phyloP scores from a whole-genome alignment of 352 stramenopile genomes.

The Pythium rishiriense region DNA sequence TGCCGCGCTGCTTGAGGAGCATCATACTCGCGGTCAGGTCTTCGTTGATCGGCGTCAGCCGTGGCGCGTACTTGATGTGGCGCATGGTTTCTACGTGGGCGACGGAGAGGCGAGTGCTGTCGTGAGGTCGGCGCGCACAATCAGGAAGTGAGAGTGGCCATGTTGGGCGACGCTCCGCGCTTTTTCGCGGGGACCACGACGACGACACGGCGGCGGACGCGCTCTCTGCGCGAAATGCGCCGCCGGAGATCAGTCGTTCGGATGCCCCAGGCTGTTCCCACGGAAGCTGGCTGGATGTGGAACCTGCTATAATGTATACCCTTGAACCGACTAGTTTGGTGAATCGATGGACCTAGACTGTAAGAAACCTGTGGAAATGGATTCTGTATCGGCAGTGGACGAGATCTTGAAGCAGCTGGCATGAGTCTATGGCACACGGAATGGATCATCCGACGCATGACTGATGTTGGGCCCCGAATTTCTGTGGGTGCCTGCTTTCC shows the following conservation, averaged over 20 bases:
- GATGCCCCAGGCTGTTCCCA: neutral
- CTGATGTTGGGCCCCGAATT: neutral
- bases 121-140: neutral
- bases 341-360: neutral
- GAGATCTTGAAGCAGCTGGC: constrained; percentile 16
- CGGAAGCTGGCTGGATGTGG: constrained; percentile 4
- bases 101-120: neutral
- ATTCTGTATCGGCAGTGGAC: neutral
- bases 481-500: neutral
- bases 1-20: constrained; percentile 23
- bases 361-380: neutral
- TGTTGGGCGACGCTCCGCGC: neutral
- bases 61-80: constrained; percentile 49
- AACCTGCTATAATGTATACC: constrained; percentile 5
- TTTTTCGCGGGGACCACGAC: neutral
- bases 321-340: constrained; percentile 2
- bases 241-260: constrained; percentile 1
- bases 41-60: constrained; percentile 63
- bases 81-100: constrained; percentile 26
- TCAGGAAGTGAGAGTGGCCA: constrained; percentile 6
- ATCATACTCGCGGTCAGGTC: constrained; percentile 42
- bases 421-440: neutral
- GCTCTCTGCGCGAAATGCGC: neutral
- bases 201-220: neutral
- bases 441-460: neutral